Percentiles rank a stretch among this genome's conserved stretches.
phyloP scores from a whole-genome alignment of 1,139 yeast genomes.

The Diutina neorugosa region DNA sequence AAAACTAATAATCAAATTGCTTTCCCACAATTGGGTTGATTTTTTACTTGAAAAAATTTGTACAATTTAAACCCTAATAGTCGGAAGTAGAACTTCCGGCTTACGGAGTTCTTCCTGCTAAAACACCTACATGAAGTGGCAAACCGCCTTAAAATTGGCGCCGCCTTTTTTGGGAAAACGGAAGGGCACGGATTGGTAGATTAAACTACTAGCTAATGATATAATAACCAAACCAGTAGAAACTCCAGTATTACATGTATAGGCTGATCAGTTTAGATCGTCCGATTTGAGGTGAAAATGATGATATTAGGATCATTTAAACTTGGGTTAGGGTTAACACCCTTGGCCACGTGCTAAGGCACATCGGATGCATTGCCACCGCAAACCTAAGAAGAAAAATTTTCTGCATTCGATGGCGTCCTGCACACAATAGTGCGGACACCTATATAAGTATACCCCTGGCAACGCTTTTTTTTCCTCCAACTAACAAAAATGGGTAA shows the following conservation, averaged over 20 bases:
- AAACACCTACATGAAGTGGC: neutral
- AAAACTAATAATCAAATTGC: too few relatives aligned
- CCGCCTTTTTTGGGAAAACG: neutral
- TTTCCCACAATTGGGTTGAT: too few relatives aligned
- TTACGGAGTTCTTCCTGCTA: neutral
- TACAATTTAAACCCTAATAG: neutral
- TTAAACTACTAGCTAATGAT: too few relatives aligned
- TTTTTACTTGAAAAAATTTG: too few relatives aligned
- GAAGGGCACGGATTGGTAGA: too few relatives aligned
- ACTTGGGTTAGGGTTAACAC: neutral
- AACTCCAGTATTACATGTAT: neutral
- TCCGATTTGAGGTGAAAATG: neutral
- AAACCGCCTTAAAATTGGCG: neutral
- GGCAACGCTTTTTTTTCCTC: slow-evolving; percentile 1
- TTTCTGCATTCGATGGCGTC: neutral
- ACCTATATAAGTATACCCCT: slow-evolving; percentile 4
- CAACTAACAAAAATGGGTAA: slow-evolving; percentile 43
- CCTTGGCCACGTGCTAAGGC: neutral
- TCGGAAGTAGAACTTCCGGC: neutral
- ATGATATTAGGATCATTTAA: too few relatives aligned
- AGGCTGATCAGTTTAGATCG: neutral
- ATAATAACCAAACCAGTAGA: neutral
- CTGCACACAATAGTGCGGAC: slow-evolving; percentile 2
- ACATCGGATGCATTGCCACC: slow-evolving; percentile 1
- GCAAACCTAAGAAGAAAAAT: slow-evolving; percentile 1